Evolutionary conservation across 805 yeast genomes (phyloP).

Genomic region (Metschnikowia chrysomelidarum): DNA sequence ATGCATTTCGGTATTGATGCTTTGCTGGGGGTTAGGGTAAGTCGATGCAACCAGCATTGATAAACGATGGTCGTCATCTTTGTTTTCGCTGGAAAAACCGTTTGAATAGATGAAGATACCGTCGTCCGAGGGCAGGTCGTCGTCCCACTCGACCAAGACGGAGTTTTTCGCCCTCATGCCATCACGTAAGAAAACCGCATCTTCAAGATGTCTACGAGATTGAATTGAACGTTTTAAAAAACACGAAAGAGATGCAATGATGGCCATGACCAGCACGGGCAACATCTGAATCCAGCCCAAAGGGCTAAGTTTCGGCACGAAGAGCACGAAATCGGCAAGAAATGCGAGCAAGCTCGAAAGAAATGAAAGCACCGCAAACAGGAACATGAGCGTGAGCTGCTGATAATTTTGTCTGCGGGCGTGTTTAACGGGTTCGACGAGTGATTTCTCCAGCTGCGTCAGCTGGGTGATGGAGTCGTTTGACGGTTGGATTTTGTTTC

Average conservation of each 20-base stretch:
- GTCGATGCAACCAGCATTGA: neutral
- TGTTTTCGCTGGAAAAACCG: conserved; percentile 32
- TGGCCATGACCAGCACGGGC: conserved; percentile 62
- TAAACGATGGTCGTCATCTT: conserved; percentile 6
- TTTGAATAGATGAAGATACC: conserved; percentile 44
- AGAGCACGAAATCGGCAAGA: conserved; percentile 76
- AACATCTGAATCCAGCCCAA: conserved; percentile 82
- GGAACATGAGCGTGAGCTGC: conserved; percentile 47
- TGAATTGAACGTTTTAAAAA: conserved; percentile 66
- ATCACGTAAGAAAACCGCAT: conserved; percentile 13
- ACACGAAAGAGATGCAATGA: conserved; percentile 65
- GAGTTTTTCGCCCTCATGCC: conserved; percentile 11
- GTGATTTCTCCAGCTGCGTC: too few species aligned
- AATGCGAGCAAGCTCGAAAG: conserved; percentile 70
- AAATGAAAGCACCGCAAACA: conserved; percentile 67
- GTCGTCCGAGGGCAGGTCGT: conserved; percentile 40
- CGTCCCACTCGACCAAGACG: conserved; percentile 13
- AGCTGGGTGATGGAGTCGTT: neutral
- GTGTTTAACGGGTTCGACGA: conserved; percentile 1
- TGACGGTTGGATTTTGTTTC: neutral
- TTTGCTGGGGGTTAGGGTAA: too few species aligned
- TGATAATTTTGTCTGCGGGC: conserved; percentile 1
- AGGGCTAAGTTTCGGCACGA: conserved; percentile 73
- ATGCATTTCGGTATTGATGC: too few species aligned
- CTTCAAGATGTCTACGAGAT: conserved; percentile 44